A percentile compares a stretch with the other conserved stretches of the same genome.
These are phyloP conservation scores for Fraxinus americana DNA, from an alignment of 257 asterid genomes.

Conservation along the genomic window DNA sequence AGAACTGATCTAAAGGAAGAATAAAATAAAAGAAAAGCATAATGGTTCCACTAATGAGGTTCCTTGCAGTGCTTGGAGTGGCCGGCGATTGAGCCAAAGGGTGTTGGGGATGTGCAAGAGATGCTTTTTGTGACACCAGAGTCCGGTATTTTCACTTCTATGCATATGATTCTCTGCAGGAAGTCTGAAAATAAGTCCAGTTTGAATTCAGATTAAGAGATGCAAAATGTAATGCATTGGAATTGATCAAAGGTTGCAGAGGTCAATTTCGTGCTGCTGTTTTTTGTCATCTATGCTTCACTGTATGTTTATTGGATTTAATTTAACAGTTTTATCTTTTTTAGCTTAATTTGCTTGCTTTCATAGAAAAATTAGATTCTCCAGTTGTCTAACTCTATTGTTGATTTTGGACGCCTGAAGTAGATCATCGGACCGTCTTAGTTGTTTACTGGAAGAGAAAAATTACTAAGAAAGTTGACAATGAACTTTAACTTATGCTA, in stretches of 20 bases:
- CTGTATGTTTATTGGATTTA: conserved; percentile 30
- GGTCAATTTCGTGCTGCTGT: conserved; percentile 28
- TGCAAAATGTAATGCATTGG: conserved; percentile 17
- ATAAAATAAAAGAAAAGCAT: too few relatives aligned
- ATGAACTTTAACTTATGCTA: conserved; percentile 1
- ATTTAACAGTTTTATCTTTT: conserved; percentile 24
- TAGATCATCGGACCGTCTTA: conserved; percentile 4
- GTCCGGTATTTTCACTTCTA: conserved; percentile 68
- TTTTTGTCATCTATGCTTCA: neutral
- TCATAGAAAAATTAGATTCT: neutral
- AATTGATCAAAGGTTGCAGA: conserved; percentile 21
- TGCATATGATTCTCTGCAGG: conserved; percentile 86
- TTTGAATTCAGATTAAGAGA: conserved; percentile 17
- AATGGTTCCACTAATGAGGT: too few relatives aligned
- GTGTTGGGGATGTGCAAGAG: conserved; percentile 8
- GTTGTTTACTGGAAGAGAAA: conserved; percentile 6
- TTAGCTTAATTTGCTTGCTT: conserved; percentile 19
- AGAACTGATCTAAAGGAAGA: too few relatives aligned
- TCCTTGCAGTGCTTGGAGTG: too few relatives aligned
- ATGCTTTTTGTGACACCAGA: conserved; percentile 1
- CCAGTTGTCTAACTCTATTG: conserved; percentile 5
- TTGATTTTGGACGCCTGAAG: neutral
- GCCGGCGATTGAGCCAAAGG: too few relatives aligned
- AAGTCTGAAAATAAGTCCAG: conserved; percentile 52
- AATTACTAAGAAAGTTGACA: conserved; percentile 9